Percentiles rank a stretch among this genome's conserved stretches.
These are phyloP conservation scores for Erythrobasidium yunnanense DNA, from an alignment of 768 basidiomycete species.

Conservation along the genomic window DNA sequence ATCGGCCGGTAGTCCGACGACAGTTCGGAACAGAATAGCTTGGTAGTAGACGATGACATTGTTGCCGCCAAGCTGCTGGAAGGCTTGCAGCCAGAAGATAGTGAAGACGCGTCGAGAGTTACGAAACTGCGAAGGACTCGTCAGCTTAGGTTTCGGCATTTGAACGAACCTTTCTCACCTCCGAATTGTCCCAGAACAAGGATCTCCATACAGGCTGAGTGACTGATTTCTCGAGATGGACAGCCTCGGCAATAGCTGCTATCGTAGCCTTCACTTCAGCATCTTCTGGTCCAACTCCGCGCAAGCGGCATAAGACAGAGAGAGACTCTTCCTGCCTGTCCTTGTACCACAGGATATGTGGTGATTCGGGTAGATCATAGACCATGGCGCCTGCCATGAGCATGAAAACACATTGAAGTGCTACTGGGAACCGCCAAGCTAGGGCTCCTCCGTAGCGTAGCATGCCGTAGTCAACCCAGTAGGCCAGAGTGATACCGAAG, in stretches of 20 bases:
- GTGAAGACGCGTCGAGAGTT: conserved; percentile 5
- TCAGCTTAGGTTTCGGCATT: background rate
- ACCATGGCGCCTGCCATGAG: background rate
- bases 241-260: background rate
- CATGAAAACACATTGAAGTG: conserved; percentile 14
- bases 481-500: conserved; percentile 1
- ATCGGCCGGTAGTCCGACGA: background rate
- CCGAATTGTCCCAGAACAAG: conserved; percentile 6
- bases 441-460: conserved; percentile 2
- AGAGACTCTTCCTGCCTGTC: background rate
- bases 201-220: conserved; percentile 2
- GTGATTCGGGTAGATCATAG: conserved; percentile 1
- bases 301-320: background rate
- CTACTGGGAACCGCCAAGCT: conserved; percentile 7
- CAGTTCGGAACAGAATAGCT: conserved; percentile 9
- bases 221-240: conserved; percentile 2
- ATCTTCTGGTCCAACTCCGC: background rate
- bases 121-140: background rate
- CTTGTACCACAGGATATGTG: background rate
- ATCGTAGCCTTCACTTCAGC: background rate
- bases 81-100: conserved; percentile 3
- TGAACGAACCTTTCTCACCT: background rate
- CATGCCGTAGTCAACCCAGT: conserved; percentile 22
- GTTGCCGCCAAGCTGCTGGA: conserved; percentile 12
- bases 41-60: conserved; percentile 19